A percentile compares a stretch with the other conserved stretches of the same genome.
phyloP scores from a whole-genome alignment of 768 basidiomycete genomes.

The Lanmaoa pseudosensibilis region DNA sequence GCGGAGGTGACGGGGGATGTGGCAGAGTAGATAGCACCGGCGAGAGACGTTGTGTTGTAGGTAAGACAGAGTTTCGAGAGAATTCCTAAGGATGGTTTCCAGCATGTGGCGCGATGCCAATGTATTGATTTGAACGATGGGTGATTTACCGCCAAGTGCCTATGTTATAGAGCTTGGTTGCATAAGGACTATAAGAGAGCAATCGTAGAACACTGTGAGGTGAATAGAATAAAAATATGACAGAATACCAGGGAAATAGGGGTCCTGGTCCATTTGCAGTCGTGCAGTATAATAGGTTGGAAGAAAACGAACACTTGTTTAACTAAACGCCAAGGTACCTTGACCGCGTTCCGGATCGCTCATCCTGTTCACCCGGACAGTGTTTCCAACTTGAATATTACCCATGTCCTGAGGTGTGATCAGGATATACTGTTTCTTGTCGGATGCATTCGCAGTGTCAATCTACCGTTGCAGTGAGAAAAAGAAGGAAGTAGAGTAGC shows the following conservation, averaged over 20 bases:
- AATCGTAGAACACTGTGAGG: constrained; percentile 2
- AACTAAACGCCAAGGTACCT: constrained; percentile 40
- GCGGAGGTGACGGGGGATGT: not conserved
- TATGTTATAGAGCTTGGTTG: not conserved
- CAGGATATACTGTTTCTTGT: constrained; percentile 90
- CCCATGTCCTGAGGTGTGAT: constrained; percentile 97
- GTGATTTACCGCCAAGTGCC: not conserved
- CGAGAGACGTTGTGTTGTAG: constrained; percentile 10
- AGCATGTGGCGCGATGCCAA: not conserved
- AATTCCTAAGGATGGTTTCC: not conserved
- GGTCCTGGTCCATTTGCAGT: not conserved
- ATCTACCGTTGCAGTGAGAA: constrained; percentile 48
- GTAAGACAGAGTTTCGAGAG: constrained; percentile 8
- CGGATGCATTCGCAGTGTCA: constrained; percentile 82
- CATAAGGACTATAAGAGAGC: not conserved
- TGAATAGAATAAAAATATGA: constrained; percentile 11
- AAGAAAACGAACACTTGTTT: not conserved
- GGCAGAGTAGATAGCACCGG: constrained; percentile 2
- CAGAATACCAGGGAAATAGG: not conserved
- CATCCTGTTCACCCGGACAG: constrained; percentile 78
- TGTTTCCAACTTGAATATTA: constrained; percentile 62
- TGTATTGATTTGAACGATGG: not conserved
- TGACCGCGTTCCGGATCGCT: constrained; percentile 75
- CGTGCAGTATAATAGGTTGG: constrained; percentile 1
- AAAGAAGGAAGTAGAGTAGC: not conserved